Percentiles rank a stretch among this genome's conserved stretches.
Conservation (phyloP, 1,284 basidiomycete genomes). For the Singerocomus inundabilis region DNA sequence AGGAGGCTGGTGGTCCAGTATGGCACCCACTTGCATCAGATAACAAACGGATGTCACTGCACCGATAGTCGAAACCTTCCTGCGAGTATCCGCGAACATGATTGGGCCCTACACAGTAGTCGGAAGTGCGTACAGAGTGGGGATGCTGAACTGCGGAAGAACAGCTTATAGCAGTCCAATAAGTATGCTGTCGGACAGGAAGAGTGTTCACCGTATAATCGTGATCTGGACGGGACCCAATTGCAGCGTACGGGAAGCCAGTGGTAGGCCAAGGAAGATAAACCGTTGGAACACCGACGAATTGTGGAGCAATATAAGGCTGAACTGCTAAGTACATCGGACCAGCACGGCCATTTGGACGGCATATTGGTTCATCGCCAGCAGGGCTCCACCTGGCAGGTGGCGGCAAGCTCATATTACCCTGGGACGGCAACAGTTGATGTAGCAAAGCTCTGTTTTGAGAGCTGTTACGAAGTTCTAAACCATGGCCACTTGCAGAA, state of each 20-base stretch:
- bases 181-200: constrained; percentile 38
- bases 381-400: constrained; percentile 79
- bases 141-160: constrained; percentile 46
- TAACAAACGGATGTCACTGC: constrained; percentile 44
- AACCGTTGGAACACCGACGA: constrained; percentile 27
- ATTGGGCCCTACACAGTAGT: constrained; percentile 43
- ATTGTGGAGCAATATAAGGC: constrained; percentile 39
- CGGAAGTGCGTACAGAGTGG: constrained; percentile 55
- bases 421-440: constrained; percentile 23
- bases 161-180: constrained; percentile 38
- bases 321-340: constrained; percentile 67
- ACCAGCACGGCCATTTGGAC: constrained; percentile 47
- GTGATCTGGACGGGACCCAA: constrained; percentile 16
- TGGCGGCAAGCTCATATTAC: constrained; percentile 53
- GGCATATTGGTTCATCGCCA: constrained; percentile 68
- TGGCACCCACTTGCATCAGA: constrained; percentile 41
- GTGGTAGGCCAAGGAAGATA: constrained; percentile 43
- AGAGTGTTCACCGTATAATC: constrained; percentile 18
- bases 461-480: constrained; percentile 1
- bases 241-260: constrained; percentile 33
- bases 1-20: constrained; percentile 39
- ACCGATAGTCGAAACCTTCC: constrained; percentile 50
- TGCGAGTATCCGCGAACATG: constrained; percentile 64
- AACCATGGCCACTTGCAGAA: constrained; percentile 3
- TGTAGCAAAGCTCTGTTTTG: constrained; percentile 1